Conservation (phyloP, 768 basidiomycete genomes). For the Plicaturopsis crispa region DNA sequence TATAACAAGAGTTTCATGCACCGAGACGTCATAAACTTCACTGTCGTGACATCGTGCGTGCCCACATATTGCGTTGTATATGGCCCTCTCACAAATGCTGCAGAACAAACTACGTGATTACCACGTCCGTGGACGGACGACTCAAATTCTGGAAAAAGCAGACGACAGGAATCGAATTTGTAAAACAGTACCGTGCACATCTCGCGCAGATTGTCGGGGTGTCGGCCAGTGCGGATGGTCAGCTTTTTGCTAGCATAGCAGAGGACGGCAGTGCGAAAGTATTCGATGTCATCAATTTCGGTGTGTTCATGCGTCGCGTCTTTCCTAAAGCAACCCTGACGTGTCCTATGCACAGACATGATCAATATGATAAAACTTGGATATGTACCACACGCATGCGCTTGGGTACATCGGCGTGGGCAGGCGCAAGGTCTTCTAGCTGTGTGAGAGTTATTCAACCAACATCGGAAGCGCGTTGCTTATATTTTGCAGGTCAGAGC, state of each 20-base stretch:
- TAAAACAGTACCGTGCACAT: conserved; percentile 96
- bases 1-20: conserved; percentile 99
- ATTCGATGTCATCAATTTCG: conserved; percentile 97
- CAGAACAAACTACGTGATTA: conserved; percentile 91
- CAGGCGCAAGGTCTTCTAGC: conserved; percentile 86
- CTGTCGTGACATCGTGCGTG: conserved; percentile 78
- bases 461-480: conserved; percentile 7
- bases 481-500: conserved; percentile 60
- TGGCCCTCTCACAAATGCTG: background rate
- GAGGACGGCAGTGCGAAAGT: conserved; percentile 92
- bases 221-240: conserved; percentile 86
- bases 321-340: conserved; percentile 1
- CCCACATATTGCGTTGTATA: background rate
- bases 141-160: conserved; percentile 99
- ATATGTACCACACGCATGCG: conserved; percentile 80
- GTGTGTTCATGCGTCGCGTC: conserved; percentile 35
- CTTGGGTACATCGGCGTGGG: conserved; percentile 90
- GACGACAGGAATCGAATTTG: conserved; percentile 91
- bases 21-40: conserved; percentile 83
- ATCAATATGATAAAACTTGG: conserved; percentile 94
- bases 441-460: conserved; percentile 45
- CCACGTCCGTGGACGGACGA: conserved; percentile 92
- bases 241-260: conserved; percentile 84
- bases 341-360: conserved; percentile 61
- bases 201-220: conserved; percentile 71